A percentile compares a stretch with the other conserved stretches of the same genome.
These are phyloP conservation scores for Fusarium brachygibbosum DNA, from an alignment of 2,329 filamentous ascomycete genomes.

Conservation along the genomic window DNA sequence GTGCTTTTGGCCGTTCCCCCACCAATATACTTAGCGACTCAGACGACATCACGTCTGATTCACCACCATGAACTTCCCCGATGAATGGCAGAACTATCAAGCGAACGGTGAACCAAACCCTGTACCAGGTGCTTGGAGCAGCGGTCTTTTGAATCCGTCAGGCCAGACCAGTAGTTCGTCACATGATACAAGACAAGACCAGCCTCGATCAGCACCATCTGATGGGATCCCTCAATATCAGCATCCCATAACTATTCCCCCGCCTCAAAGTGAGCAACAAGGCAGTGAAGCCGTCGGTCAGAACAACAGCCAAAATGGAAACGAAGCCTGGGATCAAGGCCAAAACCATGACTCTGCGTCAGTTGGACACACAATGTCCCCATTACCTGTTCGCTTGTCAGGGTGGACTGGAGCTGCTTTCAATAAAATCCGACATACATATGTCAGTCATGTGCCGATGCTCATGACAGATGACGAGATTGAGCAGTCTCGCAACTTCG, in stretches of 20 bases:
- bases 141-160: neutral
- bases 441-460: neutral
- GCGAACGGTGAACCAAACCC: neutral
- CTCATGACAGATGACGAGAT: slow-evolving; percentile 38
- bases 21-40: neutral
- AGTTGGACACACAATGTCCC: neutral
- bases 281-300: neutral
- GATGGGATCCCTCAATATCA: neutral
- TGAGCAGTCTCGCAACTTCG: slow-evolving; percentile 42
- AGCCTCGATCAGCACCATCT: neutral
- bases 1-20: neutral
- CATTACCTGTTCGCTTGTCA: slow-evolving; percentile 18
- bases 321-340: too few species aligned
- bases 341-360: too few species aligned
- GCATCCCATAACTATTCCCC: neutral
- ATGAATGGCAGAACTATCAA: slow-evolving; percentile 16
- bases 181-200: neutral
- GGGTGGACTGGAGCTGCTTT: slow-evolving; percentile 34
- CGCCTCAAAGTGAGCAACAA: neutral
- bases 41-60: neutral
- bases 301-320: neutral
- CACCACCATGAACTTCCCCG: slow-evolving; percentile 20
- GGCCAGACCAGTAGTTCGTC: neutral
- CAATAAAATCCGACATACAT: slow-evolving; percentile 29
- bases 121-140: neutral